Percentiles rank a stretch among this genome's conserved stretches.
Evolutionary conservation across 345 rosid species (phyloP).

Genomic region (Melaleuca quinquenervia): DNA sequence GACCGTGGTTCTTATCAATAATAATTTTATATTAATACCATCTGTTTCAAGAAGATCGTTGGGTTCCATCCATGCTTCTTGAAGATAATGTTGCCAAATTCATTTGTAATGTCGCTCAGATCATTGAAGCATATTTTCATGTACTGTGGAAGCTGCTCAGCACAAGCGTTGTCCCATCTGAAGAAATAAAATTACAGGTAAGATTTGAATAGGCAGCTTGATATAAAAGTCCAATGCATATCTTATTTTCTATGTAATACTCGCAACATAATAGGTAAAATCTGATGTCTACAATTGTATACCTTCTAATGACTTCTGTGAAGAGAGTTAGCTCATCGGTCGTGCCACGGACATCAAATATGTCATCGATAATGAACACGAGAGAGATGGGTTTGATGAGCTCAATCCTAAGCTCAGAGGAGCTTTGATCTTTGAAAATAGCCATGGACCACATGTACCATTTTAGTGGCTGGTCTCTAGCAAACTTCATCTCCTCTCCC

Average conservation of each 20-base stretch:
- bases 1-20: background rate
- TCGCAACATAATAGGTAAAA: background rate
- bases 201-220: background rate
- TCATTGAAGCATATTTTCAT: constrained; percentile 19
- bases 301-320: constrained; percentile 28
- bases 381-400: constrained; percentile 45
- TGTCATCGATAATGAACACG: constrained; percentile 40
- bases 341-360: constrained; percentile 35
- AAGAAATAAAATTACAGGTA: background rate
- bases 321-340: constrained; percentile 39
- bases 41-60: background rate
- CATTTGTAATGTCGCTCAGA: constrained; percentile 8
- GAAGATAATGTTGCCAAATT: constrained; percentile 10
- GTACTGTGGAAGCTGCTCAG: constrained; percentile 12
- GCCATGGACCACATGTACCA: constrained; percentile 44
- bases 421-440: constrained; percentile 30
- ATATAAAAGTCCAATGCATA: background rate
- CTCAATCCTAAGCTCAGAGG: constrained; percentile 26
- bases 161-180: background rate
- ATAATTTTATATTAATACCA: background rate
- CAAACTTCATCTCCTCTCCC: constrained; percentile 24
- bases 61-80: background rate
- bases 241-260: background rate
- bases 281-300: background rate
- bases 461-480: constrained; percentile 43